Conservation (phyloP, 768 basidiomycete species). For the Calocybe cyanea region DNA sequence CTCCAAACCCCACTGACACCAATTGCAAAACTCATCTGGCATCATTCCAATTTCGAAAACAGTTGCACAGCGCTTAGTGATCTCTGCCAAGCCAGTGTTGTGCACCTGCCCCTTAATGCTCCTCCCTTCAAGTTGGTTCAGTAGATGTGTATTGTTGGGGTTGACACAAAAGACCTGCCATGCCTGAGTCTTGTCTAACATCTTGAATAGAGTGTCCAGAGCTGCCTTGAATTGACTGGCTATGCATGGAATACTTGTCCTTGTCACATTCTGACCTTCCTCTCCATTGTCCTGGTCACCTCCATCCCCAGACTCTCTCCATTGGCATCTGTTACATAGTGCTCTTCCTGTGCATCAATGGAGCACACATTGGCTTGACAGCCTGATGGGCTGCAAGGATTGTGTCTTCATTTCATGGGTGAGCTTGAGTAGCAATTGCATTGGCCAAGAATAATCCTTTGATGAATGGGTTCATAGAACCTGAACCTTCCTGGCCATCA, state of each 20-base stretch:
- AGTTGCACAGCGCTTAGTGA: constrained; percentile 61
- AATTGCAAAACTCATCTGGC: constrained; percentile 77
- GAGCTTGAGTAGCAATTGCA: constrained; percentile 87
- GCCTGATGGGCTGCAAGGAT: constrained; percentile 93
- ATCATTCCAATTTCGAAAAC: constrained; percentile 85
- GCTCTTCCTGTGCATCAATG: constrained; percentile 81
- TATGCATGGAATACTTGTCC: constrained; percentile 59
- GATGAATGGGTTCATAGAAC: constrained; percentile 87
- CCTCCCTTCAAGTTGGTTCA: constrained; percentile 90
- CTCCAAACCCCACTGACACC: constrained; percentile 71
- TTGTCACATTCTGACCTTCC: constrained; percentile 39
- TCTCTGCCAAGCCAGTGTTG: constrained; percentile 72
- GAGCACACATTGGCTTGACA: constrained; percentile 91
- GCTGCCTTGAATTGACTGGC: constrained; percentile 87
- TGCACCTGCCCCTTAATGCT: constrained; percentile 91
- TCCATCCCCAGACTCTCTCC: constrained; percentile 36
- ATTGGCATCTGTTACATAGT: constrained; percentile 63
- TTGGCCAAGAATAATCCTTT: constrained; percentile 85
- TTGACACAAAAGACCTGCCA: constrained; percentile 94
- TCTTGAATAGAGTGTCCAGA: constrained; percentile 81
- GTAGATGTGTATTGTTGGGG: constrained; percentile 93
- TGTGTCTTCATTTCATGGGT: constrained; percentile 81
- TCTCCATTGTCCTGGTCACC: constrained; percentile 53
- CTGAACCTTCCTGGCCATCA: constrained; percentile 51
- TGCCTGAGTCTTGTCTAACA: constrained; percentile 81